Evolutionary conservation across 129 eudicot genomes (phyloP).

Genomic region (Helichrysum umbraculigerum): DNA sequence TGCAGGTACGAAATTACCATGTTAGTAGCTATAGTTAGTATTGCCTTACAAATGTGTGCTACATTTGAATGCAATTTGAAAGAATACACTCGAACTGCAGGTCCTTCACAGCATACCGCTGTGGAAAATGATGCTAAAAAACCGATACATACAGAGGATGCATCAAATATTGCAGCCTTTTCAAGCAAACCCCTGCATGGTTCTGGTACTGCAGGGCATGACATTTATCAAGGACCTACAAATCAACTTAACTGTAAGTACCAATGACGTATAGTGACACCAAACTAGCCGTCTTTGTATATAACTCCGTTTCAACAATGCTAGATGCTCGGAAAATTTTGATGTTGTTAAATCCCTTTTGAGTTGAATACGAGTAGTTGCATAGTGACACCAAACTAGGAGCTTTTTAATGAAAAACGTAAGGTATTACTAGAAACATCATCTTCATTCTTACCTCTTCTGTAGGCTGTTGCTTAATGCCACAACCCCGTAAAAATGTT

Average conservation of each 20-base stretch:
- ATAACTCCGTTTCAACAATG: too few species aligned
- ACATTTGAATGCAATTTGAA: conserved; percentile 16
- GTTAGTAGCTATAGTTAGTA: not conserved
- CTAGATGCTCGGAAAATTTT: not conserved
- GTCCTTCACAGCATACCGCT: conserved; percentile 64
- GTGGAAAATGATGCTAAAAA: conserved; percentile 50
- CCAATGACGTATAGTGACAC: not conserved
- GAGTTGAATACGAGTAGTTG: not conserved
- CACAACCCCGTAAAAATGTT: not conserved
- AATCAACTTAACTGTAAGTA: conserved; percentile 52
- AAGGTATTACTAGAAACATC: not conserved
- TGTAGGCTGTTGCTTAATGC: not conserved
- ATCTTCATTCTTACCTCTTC: not conserved
- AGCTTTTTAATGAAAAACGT: not conserved
- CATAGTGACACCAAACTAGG: not conserved
- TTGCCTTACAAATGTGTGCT: not conserved
- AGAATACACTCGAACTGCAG: conserved; percentile 43
- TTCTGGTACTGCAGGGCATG: conserved; percentile 57
- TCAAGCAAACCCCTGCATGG: conserved; percentile 59
- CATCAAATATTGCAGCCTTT: conserved; percentile 47
- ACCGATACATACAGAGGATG: conserved; percentile 46
- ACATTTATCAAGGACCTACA: conserved; percentile 64
- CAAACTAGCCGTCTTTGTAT: not conserved
- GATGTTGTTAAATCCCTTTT: not conserved
- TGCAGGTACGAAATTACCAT: conserved; percentile 49